Percentiles rank a stretch among this genome's conserved stretches.
These are phyloP conservation scores for Fusarium ambrosium DNA, from an alignment of 2,329 filamentous ascomycete species.

Conservation along the genomic window DNA sequence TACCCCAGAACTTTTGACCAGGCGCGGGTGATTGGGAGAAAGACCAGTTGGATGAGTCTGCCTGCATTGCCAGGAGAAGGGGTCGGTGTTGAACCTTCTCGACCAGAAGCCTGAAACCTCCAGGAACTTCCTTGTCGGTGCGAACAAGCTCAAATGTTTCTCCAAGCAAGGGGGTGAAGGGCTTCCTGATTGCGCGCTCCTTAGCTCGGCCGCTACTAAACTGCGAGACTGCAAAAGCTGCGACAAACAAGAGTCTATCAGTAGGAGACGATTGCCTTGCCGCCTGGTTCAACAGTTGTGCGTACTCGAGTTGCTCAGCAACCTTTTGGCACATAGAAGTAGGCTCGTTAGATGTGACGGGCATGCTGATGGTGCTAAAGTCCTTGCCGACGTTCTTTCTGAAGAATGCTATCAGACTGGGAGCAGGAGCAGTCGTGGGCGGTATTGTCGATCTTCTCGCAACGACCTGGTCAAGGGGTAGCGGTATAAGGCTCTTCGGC, in stretches of 20 bases:
- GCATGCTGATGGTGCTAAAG: conserved; percentile 96
- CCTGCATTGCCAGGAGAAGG: conserved; percentile 92
- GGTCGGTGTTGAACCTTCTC: conserved; percentile 96
- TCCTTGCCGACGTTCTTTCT: conserved; percentile 99
- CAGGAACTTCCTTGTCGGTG: conserved; percentile 78
- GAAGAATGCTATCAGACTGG: conserved; percentile 92
- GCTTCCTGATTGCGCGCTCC: conserved; percentile 93
- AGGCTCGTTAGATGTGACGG: conserved; percentile 95
- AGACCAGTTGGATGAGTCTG: conserved; percentile 87
- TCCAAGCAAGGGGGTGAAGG: conserved; percentile 96
- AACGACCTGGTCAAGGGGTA: conserved; percentile 78
- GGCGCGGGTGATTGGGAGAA: conserved; percentile 89
- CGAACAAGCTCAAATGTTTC: conserved; percentile 95
- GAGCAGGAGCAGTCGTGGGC: conserved; percentile 82
- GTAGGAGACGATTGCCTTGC: conserved; percentile 69
- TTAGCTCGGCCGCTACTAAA: conserved; percentile 87
- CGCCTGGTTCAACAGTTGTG: conserved; percentile 83
- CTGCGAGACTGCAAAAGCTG: conserved; percentile 90
- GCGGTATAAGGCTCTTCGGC: conserved; percentile 80
- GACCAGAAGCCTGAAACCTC: conserved; percentile 89
- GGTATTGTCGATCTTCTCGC: conserved; percentile 78
- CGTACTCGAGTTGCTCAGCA: conserved; percentile 93
- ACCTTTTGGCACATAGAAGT: conserved; percentile 88
- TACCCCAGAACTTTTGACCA: conserved; percentile 98
- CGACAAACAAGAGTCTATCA: conserved; percentile 85